A percentile compares a stretch with the other conserved stretches of the same genome.
Conservation (phyloP, 768 basidiomycete species). For the Ephemerocybe angulata region DNA sequence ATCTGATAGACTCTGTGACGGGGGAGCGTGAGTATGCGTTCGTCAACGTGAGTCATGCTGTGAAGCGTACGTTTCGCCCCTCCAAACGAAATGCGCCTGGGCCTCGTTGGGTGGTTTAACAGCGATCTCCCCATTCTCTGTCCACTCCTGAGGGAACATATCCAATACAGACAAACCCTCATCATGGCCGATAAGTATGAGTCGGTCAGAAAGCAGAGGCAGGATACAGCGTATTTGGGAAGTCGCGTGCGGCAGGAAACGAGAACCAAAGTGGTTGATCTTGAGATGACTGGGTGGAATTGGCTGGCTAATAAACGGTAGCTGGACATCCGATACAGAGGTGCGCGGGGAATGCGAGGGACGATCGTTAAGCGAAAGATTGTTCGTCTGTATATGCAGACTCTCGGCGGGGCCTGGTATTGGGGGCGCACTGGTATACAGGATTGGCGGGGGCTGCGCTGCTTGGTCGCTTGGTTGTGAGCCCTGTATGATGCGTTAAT, state of each 20-base stretch:
- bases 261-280: conserved; percentile 77
- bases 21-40: background rate
- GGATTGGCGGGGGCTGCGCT: background rate
- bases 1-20: conserved; percentile 74
- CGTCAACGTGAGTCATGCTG: background rate
- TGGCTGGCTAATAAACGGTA: conserved; percentile 46
- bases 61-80: conserved; percentile 64
- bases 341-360: conserved; percentile 19
- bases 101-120: conserved; percentile 71
- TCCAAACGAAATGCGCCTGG: conserved; percentile 63
- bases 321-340: conserved; percentile 32
- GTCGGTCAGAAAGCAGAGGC: conserved; percentile 58
- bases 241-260: conserved; percentile 79
- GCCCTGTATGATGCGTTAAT: background rate
- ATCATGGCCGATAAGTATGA: conserved; percentile 78
- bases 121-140: conserved; percentile 42
- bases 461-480: background rate
- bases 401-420: background rate
- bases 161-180: conserved; percentile 79
- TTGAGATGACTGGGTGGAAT: conserved; percentile 62
- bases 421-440: background rate
- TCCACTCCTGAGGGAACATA: conserved; percentile 75
- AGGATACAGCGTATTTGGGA: conserved; percentile 72
- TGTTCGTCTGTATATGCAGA: conserved; percentile 46
- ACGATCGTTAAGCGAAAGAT: conserved; percentile 31